Evolutionary conservation across 768 basidiomycete genomes (phyloP).

Genomic region (Auricularia cornea): DNA sequence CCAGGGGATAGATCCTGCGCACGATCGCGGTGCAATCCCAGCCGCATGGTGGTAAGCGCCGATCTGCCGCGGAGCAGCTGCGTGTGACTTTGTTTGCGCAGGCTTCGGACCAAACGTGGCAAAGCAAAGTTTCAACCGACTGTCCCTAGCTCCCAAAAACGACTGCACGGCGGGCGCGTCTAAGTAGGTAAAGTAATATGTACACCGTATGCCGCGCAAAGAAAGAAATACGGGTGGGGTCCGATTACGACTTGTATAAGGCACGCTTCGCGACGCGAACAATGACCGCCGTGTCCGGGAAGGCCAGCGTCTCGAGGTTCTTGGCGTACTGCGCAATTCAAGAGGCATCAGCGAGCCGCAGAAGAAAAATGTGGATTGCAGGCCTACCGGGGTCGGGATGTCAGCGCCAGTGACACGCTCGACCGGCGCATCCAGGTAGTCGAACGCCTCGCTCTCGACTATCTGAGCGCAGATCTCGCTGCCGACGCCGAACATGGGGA

Average conservation of each 20-base stretch:
- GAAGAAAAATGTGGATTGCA: conserved; percentile 4
- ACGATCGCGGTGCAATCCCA: too few species aligned
- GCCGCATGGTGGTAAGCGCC: too few species aligned
- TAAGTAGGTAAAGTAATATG: conserved; percentile 1
- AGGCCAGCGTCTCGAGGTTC: conserved; percentile 80
- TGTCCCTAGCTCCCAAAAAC: too few species aligned
- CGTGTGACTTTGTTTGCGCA: too few species aligned
- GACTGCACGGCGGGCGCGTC: not conserved
- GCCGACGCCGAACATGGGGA: conserved; percentile 97
- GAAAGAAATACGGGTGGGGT: not conserved
- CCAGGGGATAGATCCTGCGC: too few species aligned
- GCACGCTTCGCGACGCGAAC: conserved; percentile 93
- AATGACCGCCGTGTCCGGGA: conserved; percentile 88
- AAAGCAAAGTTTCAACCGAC: not conserved
- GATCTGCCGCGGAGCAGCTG: too few species aligned
- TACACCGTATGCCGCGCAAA: not conserved
- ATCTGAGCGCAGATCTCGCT: conserved; percentile 98
- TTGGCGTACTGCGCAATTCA: conserved; percentile 62
- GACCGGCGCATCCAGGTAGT: conserved; percentile 96
- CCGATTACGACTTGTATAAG: conserved; percentile 48
- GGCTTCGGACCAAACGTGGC: too few species aligned
- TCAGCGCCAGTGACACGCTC: conserved; percentile 96
- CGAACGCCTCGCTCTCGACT: conserved; percentile 94
- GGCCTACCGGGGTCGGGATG: conserved; percentile 87
- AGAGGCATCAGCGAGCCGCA: not conserved